Percentiles rank a stretch among this genome's conserved stretches.
Evolutionary conservation across 2,329 filamentous ascomycete genomes (phyloP).

Genomic region (Xylaria multiplex): DNA sequence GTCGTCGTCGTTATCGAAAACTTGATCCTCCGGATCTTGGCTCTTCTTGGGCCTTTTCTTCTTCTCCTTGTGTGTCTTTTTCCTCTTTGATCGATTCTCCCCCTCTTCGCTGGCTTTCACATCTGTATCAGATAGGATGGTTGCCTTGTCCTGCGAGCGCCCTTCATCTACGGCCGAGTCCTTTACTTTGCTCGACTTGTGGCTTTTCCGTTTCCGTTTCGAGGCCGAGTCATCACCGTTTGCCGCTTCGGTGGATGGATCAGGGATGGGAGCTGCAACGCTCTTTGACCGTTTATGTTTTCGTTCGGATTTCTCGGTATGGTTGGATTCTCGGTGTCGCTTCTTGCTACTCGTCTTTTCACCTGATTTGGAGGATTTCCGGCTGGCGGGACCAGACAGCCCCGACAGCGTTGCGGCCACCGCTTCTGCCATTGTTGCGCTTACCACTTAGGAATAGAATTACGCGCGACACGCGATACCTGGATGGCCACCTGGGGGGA

Average conservation of each 20-base stretch:
- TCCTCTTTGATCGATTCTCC: slow-evolving; percentile 53
- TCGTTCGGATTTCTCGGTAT: slow-evolving; percentile 53
- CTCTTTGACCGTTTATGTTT: slow-evolving; percentile 63
- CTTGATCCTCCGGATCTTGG: slow-evolving; percentile 37
- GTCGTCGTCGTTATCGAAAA: background rate
- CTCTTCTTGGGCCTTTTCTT: slow-evolving; percentile 35
- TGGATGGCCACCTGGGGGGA: background rate
- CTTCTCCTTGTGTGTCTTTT: slow-evolving; percentile 56
- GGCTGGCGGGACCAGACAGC: slow-evolving; percentile 28
- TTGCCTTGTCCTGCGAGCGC: slow-evolving; percentile 46
- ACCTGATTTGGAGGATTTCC: slow-evolving; percentile 40
- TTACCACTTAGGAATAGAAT: background rate
- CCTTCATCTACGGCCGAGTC: slow-evolving; percentile 4
- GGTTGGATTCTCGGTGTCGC: slow-evolving; percentile 44
- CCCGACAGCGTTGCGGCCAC: slow-evolving; percentile 17
- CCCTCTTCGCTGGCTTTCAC: slow-evolving; percentile 32
- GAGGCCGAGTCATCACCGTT: slow-evolving; percentile 16
- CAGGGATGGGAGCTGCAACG: slow-evolving; percentile 15
- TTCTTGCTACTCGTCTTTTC: slow-evolving; percentile 40
- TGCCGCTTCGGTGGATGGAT: slow-evolving; percentile 4
- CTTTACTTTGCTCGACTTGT: slow-evolving; percentile 28
- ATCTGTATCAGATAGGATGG: slow-evolving; percentile 20
- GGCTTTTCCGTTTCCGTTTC: slow-evolving; percentile 27
- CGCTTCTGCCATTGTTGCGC: slow-evolving; percentile 37
- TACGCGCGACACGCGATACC: background rate